Evolutionary conservation across 2,329 filamentous ascomycete species (phyloP).

Genomic region (Trichoderma citrinoviride): DNA sequence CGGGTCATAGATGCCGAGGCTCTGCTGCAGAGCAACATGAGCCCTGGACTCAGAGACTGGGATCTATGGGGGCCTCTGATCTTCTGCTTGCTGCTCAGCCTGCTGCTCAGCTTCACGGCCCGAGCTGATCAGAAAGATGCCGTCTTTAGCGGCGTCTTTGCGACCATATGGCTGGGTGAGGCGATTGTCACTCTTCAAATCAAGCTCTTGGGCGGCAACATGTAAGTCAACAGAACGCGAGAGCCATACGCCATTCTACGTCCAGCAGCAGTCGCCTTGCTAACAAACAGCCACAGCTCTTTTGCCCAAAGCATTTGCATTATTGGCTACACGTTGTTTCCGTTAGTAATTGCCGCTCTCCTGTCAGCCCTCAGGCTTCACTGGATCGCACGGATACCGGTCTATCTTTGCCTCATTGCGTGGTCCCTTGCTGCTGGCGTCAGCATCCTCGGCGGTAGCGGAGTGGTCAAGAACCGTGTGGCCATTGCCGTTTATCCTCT

Average conservation of each 20-base stretch:
- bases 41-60: conserved; percentile 89
- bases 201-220: conserved; percentile 91
- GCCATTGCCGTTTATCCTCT: conserved; percentile 92
- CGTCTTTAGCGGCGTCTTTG: conserved; percentile 95
- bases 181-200: conserved; percentile 97
- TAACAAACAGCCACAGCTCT: conserved; percentile 57
- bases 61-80: conserved; percentile 96
- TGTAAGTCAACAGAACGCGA: conserved; percentile 59
- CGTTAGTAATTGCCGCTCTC: conserved; percentile 86
- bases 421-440: conserved; percentile 96
- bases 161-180: conserved; percentile 94
- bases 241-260: no score
- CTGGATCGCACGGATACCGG: conserved; percentile 79
- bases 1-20: conserved; percentile 63
- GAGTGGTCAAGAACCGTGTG: conserved; percentile 91
- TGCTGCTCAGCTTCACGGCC: conserved; percentile 82
- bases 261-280: conserved; percentile 5
- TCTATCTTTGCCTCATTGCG: conserved; percentile 82
- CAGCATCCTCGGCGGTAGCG: conserved; percentile 92
- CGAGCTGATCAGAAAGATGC: conserved; percentile 76
- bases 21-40: conserved; percentile 70
- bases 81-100: conserved; percentile 84
- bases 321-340: conserved; percentile 97
- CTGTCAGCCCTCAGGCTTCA: conserved; percentile 80
- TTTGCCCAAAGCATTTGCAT: conserved; percentile 98